These are phyloP conservation scores for Boletellus ananas DNA, from an alignment of 768 basidiomycete species.

Conservation along the genomic window DNA sequence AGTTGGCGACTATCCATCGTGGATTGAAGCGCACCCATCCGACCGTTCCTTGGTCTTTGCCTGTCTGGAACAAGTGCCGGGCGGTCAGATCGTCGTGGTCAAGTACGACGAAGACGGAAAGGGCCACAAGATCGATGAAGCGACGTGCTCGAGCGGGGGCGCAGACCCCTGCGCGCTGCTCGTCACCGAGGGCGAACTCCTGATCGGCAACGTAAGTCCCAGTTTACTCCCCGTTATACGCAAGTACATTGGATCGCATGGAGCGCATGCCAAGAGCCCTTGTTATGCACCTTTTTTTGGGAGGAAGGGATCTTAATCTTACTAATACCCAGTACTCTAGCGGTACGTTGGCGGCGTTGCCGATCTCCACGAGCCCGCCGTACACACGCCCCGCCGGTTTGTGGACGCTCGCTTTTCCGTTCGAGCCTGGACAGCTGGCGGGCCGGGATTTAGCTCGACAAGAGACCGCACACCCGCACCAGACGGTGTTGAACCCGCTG, in stretches of 20 bases:
- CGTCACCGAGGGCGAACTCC: conserved; percentile 52
- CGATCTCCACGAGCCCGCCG: conserved; percentile 48
- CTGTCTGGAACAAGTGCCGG: conserved; percentile 54
- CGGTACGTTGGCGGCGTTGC: conserved; percentile 54
- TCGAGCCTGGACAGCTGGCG: conserved; percentile 43
- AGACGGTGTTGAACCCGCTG: conserved; percentile 45
- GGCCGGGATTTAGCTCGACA: conserved; percentile 71
- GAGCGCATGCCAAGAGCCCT: too few species aligned
- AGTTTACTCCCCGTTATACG: background rate
- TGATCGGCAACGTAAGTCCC: conserved; percentile 69
- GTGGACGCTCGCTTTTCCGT: conserved; percentile 34
- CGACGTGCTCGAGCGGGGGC: conserved; percentile 47
- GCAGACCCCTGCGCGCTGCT: conserved; percentile 62
- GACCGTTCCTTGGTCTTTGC: conserved; percentile 60
- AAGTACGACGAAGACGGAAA: conserved; percentile 51
- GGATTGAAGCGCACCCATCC: conserved; percentile 62
- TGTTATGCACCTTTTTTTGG: background rate
- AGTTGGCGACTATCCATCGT: conserved; percentile 68
- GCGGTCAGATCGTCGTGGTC: conserved; percentile 63
- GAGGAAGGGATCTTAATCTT: background rate
- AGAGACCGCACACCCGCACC: conserved; percentile 73
- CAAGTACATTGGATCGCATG: too few species aligned
- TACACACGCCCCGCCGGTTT: conserved; percentile 38
- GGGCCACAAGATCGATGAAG: conserved; percentile 41
- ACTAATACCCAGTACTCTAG: conserved; percentile 68